Conservation (phyloP, 2,329 filamentous ascomycete species). For the Neoascochyta sp. region DNA sequence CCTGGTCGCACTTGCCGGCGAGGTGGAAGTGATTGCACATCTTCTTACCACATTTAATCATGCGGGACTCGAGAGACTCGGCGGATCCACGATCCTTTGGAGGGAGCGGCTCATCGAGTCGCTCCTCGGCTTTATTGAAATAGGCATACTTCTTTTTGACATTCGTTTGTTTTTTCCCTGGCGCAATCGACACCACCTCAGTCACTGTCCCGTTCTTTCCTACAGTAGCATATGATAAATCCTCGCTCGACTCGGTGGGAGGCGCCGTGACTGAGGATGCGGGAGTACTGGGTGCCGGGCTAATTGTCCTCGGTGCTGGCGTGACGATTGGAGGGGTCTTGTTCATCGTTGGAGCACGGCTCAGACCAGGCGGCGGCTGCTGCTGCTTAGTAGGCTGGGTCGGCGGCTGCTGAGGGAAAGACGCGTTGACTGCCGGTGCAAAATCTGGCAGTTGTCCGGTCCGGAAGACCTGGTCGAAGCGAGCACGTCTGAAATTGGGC, state of each 20-base stretch:
- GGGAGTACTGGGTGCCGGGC: conserved; percentile 19
- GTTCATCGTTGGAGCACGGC: conserved; percentile 9
- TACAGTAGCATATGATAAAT: conserved; percentile 38
- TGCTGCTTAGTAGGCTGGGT: conserved; percentile 6
- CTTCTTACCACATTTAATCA: conserved; percentile 29
- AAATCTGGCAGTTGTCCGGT: conserved; percentile 39
- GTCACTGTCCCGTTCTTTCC: conserved; percentile 35
- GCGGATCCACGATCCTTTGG: conserved; percentile 22
- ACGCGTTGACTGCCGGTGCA: conserved; percentile 4
- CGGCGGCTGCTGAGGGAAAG: conserved; percentile 3
- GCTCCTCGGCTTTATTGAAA: conserved; percentile 43
- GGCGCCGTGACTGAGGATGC: conserved; percentile 14
- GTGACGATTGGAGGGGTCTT: conserved; percentile 11
- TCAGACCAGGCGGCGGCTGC: conserved; percentile 6
- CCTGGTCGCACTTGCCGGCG: conserved; percentile 39
- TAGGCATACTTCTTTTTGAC: conserved; percentile 38
- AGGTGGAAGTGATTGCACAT: conserved; percentile 38
- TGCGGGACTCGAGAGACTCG: conserved; percentile 28
- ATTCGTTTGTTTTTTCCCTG: conserved; percentile 14
- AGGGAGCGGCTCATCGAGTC: conserved; percentile 41
- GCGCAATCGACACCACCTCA: conserved; percentile 41
- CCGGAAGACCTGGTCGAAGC: conserved; percentile 44
- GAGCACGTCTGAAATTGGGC: conserved; percentile 37
- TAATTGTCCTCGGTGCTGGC: conserved; percentile 10
- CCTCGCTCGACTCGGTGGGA: conserved; percentile 12